Conservation (phyloP, 495 filamentous ascomycete genomes). For the Rostrohypoxylon terebratum region DNA sequence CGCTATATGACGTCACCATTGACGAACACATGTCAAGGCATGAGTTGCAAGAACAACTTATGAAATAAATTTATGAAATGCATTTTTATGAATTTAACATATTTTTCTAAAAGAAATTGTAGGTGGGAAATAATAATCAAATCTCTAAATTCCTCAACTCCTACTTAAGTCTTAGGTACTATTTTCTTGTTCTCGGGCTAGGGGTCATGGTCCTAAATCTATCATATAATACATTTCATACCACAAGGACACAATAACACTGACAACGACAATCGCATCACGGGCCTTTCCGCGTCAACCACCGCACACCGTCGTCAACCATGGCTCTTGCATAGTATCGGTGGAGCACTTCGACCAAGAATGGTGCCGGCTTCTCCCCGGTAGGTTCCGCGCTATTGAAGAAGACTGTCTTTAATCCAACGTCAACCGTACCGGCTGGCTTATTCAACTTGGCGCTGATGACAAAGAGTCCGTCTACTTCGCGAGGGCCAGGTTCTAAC, state of each 20-base stretch:
- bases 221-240: not conserved
- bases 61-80: not conserved
- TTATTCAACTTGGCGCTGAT: constrained; percentile 71
- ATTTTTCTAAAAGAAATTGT: no score
- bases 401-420: constrained; percentile 74
- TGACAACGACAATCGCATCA: not conserved
- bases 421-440: constrained; percentile 68
- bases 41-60: not conserved
- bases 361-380: constrained; percentile 67
- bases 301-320: constrained; percentile 34
- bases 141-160: not conserved
- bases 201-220: not conserved
- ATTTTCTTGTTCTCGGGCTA: not conserved
- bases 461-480: constrained; percentile 75
- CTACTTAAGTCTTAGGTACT: not conserved
- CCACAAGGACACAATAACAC: not conserved
- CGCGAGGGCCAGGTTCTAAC: constrained; percentile 65
- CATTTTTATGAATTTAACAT: not conserved
- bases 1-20: constrained; percentile 25
- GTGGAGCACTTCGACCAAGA: constrained; percentile 67
- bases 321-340: constrained; percentile 68
- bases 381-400: constrained; percentile 56
- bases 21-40: not conserved
- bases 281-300: constrained; percentile 10
- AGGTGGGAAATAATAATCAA: no score